Conservation (phyloP, 495 filamentous ascomycete species). For the Hypoxylon cercidicola region DNA sequence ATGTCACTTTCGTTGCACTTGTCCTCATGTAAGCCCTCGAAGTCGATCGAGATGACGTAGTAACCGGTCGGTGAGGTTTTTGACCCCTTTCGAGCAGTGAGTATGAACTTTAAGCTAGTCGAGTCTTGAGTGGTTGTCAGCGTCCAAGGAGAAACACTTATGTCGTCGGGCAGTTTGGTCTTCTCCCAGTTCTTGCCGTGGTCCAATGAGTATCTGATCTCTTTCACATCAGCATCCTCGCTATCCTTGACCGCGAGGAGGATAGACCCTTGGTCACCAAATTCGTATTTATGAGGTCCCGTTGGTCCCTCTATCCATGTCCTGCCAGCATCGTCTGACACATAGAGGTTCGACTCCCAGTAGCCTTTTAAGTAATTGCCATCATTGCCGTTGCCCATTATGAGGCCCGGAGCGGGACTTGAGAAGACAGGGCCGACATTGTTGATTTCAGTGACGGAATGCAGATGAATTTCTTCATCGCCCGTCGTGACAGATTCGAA, state of each 20-base stretch:
- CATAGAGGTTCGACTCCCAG: slow-evolving; percentile 76
- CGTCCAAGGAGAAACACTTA: slow-evolving; percentile 70
- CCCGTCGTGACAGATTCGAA: slow-evolving; percentile 65
- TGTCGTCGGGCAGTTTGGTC: slow-evolving; percentile 67
- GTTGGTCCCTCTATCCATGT: slow-evolving; percentile 80
- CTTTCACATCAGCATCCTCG: slow-evolving; percentile 60
- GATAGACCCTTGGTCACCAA: slow-evolving; percentile 90
- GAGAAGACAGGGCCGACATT: slow-evolving; percentile 91
- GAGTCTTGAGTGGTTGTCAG: slow-evolving; percentile 91
- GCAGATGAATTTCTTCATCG: slow-evolving; percentile 81
- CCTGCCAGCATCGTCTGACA: slow-evolving; percentile 90
- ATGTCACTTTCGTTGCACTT: slow-evolving; percentile 85
- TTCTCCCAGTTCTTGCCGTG: slow-evolving; percentile 84
- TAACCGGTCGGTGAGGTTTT: slow-evolving; percentile 56
- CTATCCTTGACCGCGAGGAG: slow-evolving; percentile 84
- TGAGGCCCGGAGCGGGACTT: slow-evolving; percentile 88
- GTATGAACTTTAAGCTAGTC: slow-evolving; percentile 86
- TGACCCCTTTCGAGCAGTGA: slow-evolving; percentile 63
- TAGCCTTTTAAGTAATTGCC: slow-evolving; percentile 72
- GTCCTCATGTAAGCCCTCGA: slow-evolving; percentile 79
- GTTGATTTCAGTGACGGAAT: slow-evolving; percentile 83
- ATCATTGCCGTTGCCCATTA: slow-evolving; percentile 93
- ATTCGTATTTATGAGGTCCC: slow-evolving; percentile 93
- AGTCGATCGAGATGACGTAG: slow-evolving; percentile 80
- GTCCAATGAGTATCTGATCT: slow-evolving; percentile 82